Conservation (phyloP, 2,329 filamentous ascomycete genomes). For the Elsinoe perseae region DNA sequence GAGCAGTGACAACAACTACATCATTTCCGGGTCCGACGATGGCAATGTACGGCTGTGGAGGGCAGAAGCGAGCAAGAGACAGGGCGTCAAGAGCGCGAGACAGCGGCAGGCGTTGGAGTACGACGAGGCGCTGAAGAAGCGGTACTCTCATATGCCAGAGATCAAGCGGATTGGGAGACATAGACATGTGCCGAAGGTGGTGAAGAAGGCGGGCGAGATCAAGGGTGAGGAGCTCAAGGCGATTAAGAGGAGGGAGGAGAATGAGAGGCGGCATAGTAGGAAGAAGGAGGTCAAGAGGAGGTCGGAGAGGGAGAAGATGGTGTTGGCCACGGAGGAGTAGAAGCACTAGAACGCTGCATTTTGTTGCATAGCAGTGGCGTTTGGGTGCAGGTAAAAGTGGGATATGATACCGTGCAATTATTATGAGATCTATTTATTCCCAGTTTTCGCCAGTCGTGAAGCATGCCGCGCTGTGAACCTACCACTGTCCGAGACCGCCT, state of each 20-base stretch:
- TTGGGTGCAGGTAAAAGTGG: not conserved
- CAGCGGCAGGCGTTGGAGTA: constrained; percentile 88
- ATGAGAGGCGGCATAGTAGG: constrained; percentile 83
- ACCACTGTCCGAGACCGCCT: not conserved
- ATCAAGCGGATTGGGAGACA: constrained; percentile 84
- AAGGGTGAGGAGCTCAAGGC: constrained; percentile 81
- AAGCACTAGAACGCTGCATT: not conserved
- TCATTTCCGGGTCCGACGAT: constrained; percentile 87
- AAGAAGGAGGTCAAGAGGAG: constrained; percentile 67
- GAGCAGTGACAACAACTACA: constrained; percentile 82
- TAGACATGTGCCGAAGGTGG: constrained; percentile 80
- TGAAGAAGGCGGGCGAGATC: constrained; percentile 95
- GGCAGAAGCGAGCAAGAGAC: constrained; percentile 71
- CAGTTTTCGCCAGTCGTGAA: not conserved
- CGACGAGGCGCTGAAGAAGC: constrained; percentile 71
- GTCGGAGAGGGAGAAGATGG: constrained; percentile 86
- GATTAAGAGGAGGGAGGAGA: constrained; percentile 87
- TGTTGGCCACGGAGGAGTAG: constrained; percentile 60
- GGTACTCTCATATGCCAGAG: constrained; percentile 94
- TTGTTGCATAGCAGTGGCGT: constrained; percentile 15
- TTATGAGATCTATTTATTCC: not conserved
- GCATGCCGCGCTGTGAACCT: not conserved
- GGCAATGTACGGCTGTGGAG: constrained; percentile 89
- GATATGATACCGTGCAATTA: not conserved
- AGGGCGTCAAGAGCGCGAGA: constrained; percentile 75